Conservation (phyloP, 768 basidiomycete genomes). For the Leccinum barrowsii region DNA sequence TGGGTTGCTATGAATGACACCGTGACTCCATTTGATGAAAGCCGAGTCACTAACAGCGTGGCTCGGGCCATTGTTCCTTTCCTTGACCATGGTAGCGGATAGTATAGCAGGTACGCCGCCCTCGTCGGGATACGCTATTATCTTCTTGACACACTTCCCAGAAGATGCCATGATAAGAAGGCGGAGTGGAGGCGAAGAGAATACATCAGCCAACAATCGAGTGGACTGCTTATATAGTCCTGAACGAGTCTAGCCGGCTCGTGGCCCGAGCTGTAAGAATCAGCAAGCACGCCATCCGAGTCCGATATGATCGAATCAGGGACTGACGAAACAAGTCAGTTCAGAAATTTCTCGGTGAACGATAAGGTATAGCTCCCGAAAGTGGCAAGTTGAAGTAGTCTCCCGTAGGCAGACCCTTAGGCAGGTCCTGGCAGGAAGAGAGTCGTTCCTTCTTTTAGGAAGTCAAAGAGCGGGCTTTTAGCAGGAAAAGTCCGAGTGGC, state of each 20-base stretch:
- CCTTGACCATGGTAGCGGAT: background rate
- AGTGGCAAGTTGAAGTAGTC: no score
- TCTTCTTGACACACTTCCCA: background rate
- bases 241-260: background rate
- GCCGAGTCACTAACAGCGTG: background rate
- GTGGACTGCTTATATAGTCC: background rate
- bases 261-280: background rate
- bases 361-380: no score
- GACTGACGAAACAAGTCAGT: no score
- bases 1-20: background rate
- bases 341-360: no score
- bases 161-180: background rate
- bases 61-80: background rate
- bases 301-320: background rate
- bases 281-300: background rate
- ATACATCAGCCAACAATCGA: background rate
- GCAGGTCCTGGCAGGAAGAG: no score
- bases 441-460: no score
- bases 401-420: no score
- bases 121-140: background rate
- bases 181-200: background rate
- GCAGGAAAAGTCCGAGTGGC: no score
- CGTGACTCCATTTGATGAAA: background rate
- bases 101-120: background rate
- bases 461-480: no score